Evolutionary conservation across 257 asterid genomes (phyloP).

Genomic region (Solanum paucissectum): DNA sequence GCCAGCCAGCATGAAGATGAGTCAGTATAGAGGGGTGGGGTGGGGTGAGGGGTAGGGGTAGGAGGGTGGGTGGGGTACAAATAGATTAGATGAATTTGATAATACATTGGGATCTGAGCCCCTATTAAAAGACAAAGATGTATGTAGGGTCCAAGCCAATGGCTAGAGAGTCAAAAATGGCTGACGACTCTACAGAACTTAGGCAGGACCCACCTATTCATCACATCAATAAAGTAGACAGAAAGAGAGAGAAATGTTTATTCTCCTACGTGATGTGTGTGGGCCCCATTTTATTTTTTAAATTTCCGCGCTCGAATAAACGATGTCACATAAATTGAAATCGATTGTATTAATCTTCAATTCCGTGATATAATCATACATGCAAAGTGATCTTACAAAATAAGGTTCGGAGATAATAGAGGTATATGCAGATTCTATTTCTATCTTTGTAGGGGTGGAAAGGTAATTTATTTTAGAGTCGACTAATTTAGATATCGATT

Average conservation of each 20-base stretch:
- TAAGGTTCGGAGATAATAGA: no score
- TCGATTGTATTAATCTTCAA: no score
- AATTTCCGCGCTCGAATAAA: fast-evolving
- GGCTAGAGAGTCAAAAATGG: background rate
- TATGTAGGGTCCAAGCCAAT: background rate
- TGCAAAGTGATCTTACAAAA: background rate
- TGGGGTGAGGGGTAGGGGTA: background rate
- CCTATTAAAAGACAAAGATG: background rate
- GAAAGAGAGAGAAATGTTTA: background rate
- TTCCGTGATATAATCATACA: background rate
- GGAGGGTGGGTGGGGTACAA: no score
- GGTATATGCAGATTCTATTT: no score
- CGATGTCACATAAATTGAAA: background rate
- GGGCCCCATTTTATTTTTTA: background rate
- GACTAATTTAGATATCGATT: background rate
- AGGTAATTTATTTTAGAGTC: no score
- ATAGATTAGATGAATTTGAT: background rate
- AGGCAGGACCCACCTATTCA: background rate
- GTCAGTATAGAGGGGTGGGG: background rate
- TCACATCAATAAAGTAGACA: background rate
- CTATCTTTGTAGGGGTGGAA: fast-evolving
- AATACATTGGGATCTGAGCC: background rate
- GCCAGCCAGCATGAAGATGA: background rate
- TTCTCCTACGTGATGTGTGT: background rate
- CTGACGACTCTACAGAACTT: background rate